These are phyloP conservation scores for Boletus subparvulus DNA, from an alignment of 768 basidiomycete genomes.

Conservation along the genomic window DNA sequence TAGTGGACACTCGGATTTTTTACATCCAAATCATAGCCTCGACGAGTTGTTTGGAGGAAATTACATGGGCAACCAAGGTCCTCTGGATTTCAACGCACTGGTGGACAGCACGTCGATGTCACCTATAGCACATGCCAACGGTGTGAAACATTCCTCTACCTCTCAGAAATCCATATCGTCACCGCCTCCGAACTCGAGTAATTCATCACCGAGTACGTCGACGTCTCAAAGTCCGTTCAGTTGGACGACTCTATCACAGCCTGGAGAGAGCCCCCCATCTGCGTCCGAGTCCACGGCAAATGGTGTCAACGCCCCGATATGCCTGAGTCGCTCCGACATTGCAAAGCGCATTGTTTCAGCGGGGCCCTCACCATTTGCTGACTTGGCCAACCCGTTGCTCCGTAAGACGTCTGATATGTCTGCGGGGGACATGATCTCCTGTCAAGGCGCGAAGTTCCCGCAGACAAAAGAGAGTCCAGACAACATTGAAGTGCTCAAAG, in stretches of 20 bases:
- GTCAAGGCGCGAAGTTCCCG: conserved; percentile 67
- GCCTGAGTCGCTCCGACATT: conserved; percentile 49
- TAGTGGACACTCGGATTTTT: conserved; percentile 23
- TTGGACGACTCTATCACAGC: conserved; percentile 24
- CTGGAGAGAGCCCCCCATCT: conserved; percentile 36
- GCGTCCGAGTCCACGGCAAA: conserved; percentile 33
- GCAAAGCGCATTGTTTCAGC: conserved; percentile 46
- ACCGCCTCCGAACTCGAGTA: conserved; percentile 17
- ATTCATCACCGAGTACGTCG: conserved; percentile 29
- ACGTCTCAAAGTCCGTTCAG: conserved; percentile 26
- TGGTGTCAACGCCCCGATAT: conserved; percentile 30
- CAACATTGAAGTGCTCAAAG: conserved; percentile 75
- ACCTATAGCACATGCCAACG: conserved; percentile 50
- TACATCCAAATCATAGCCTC: conserved; percentile 29
- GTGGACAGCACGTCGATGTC: conserved; percentile 32
- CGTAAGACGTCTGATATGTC: conserved; percentile 46
- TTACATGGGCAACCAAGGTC: conserved; percentile 31
- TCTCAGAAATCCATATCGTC: conserved; percentile 22
- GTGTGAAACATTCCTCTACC: conserved; percentile 12
- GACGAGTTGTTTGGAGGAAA: conserved; percentile 49
- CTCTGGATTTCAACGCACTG: conserved; percentile 35
- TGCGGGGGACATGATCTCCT: conserved; percentile 57
- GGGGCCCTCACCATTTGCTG: conserved; percentile 63
- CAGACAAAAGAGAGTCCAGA: conserved; percentile 65
- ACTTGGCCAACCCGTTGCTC: conserved; percentile 22